A percentile compares a stretch with the other conserved stretches of the same genome.
These are phyloP conservation scores for Elsinoe arachidis DNA, from an alignment of 2,329 filamentous ascomycete species.

Conservation along the genomic window DNA sequence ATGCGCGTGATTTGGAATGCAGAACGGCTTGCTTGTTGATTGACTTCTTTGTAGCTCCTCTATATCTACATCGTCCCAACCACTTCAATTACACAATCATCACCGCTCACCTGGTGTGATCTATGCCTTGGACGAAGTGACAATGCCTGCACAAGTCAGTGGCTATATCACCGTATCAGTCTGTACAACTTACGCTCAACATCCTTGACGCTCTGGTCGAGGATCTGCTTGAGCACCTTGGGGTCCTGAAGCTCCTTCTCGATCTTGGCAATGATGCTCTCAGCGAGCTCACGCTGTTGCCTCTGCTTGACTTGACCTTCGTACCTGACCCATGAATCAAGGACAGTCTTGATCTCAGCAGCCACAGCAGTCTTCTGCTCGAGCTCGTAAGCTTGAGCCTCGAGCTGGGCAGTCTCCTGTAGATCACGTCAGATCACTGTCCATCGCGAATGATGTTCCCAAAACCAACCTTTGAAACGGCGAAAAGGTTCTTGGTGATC, in stretches of 20 bases:
- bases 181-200: conserved; percentile 71
- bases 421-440: conserved; percentile 13
- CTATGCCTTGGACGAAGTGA: conserved; percentile 2
- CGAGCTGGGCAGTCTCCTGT: conserved; percentile 92
- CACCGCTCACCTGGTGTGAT: conserved; percentile 8
- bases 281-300: conserved; percentile 92
- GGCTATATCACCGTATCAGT: no score
- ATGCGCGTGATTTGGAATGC: background rate
- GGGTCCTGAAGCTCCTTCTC: conserved; percentile 98
- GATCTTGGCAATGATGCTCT: conserved; percentile 91
- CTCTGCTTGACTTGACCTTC: conserved; percentile 98
- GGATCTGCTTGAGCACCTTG: conserved; percentile 92
- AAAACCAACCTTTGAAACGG: conserved; percentile 81
- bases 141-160: background rate
- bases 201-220: conserved; percentile 91
- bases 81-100: background rate
- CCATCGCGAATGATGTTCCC: background rate
- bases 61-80: conserved; percentile 1
- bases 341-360: conserved; percentile 84
- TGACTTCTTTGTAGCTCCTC: conserved; percentile 1
- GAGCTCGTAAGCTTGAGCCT: conserved; percentile 92
- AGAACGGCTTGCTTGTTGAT: background rate
- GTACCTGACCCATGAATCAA: conserved; percentile 98
- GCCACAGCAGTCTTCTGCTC: conserved; percentile 93
- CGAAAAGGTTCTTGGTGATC: conserved; percentile 93